Conservation (phyloP, 2,329 filamentous ascomycete species). For the Aspergillus thermomutatus region DNA sequence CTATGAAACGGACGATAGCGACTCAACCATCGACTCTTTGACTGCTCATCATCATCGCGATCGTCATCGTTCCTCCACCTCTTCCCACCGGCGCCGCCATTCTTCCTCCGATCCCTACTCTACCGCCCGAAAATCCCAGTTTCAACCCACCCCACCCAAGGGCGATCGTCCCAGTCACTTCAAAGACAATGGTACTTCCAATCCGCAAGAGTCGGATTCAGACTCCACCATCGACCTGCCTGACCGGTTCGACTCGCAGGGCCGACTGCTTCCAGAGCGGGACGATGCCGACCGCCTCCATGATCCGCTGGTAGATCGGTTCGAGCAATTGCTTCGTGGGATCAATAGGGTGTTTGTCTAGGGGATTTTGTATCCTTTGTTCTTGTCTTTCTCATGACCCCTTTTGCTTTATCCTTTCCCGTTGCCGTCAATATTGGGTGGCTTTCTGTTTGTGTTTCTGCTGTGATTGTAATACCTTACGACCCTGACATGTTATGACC, state of each 20-base stretch:
- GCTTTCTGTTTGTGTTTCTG: neutral
- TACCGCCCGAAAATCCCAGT: slow-evolving; percentile 9
- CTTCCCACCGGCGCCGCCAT: slow-evolving; percentile 10
- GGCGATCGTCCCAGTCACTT: slow-evolving; percentile 2
- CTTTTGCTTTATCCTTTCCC: neutral
- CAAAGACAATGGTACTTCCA: slow-evolving; percentile 1
- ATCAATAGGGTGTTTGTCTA: slow-evolving; percentile 25
- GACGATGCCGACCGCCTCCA: slow-evolving; percentile 15
- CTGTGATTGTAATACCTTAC: neutral
- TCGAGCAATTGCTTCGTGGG: slow-evolving; percentile 36
- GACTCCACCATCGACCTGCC: slow-evolving; percentile 45
- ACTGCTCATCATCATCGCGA: slow-evolving; percentile 19
- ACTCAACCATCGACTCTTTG: slow-evolving; percentile 30
- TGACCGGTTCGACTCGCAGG: slow-evolving; percentile 42
- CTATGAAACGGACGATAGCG: slow-evolving; percentile 44
- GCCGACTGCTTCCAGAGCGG: slow-evolving; percentile 32
- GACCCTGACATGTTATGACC: neutral
- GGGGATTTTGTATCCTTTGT: neutral
- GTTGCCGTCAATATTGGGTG: neutral
- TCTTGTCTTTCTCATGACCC: neutral
- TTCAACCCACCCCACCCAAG: slow-evolving; percentile 1
- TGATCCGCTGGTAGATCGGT: slow-evolving; percentile 31
- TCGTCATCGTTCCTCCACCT: slow-evolving; percentile 9
- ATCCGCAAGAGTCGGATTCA: slow-evolving; percentile 29
- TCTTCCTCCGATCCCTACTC: slow-evolving; percentile 21